Evolutionary conservation across 768 basidiomycete species (phyloP).

Genomic region (Lactarius akahatsu): DNA sequence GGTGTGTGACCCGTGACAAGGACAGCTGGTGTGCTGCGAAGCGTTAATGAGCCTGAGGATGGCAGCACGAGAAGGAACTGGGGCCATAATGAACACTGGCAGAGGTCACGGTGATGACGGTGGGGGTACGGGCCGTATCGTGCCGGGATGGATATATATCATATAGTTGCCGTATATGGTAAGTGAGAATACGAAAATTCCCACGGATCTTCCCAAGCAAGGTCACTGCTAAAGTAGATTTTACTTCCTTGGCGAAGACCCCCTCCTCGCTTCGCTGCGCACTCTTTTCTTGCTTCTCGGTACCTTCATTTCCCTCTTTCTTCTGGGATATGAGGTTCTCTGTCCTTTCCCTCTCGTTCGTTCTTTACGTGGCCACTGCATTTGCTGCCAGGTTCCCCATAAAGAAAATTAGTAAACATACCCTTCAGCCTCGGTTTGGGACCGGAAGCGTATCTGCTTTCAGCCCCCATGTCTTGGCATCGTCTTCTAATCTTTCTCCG

Average conservation of each 20-base stretch:
- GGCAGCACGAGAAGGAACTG: slow-evolving; percentile 51
- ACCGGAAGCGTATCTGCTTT: slow-evolving; percentile 29
- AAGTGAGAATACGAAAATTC: not conserved
- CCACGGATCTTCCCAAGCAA: not conserved
- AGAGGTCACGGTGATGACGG: not conserved
- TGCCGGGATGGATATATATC: no score
- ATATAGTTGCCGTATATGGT: not conserved
- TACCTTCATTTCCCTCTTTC: slow-evolving; percentile 18
- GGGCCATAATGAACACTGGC: slow-evolving; percentile 33
- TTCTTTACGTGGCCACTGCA: slow-evolving; percentile 40
- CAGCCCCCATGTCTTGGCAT: slow-evolving; percentile 35
- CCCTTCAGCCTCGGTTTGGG: slow-evolving; percentile 41
- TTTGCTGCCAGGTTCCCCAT: slow-evolving; percentile 50
- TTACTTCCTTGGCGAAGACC: not conserved
- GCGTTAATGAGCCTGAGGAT: slow-evolving; percentile 76
- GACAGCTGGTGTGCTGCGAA: slow-evolving; percentile 70
- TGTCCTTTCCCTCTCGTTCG: slow-evolving; percentile 40
- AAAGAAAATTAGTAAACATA: slow-evolving; percentile 42
- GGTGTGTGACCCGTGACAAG: slow-evolving; percentile 69
- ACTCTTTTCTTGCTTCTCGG: slow-evolving; percentile 31
- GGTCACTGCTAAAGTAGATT: not conserved
- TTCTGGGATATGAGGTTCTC: slow-evolving; percentile 43
- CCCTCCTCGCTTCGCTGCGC: slow-evolving; percentile 29
- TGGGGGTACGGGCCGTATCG: not conserved
- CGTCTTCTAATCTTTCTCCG: slow-evolving; percentile 31